Conservation (phyloP, 345 rosid species). For the Citrus inodora region DNA sequence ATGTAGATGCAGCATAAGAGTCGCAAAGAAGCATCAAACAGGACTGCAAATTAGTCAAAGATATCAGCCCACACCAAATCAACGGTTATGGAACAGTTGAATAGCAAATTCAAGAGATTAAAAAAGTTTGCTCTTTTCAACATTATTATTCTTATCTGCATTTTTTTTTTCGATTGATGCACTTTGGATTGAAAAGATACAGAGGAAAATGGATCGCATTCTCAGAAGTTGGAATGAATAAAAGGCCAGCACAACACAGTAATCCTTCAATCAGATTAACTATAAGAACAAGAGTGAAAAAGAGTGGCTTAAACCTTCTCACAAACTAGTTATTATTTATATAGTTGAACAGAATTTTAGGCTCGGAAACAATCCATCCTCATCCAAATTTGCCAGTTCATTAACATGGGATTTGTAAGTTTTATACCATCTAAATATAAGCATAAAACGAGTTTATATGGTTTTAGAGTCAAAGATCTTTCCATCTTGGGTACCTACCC, state of each 20-base stretch:
- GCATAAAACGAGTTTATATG: background rate
- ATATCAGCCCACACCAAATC: slow-evolving; percentile 3
- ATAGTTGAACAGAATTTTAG: background rate
- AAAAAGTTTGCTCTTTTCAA: background rate
- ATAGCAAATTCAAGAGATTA: background rate
- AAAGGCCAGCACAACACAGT: background rate
- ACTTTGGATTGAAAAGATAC: background rate
- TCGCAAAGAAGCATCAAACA: slow-evolving; percentile 14
- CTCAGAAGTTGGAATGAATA: background rate
- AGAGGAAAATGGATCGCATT: background rate
- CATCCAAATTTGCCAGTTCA: background rate
- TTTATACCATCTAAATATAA: background rate
- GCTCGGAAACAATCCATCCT: background rate
- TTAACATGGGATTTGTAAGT: background rate
- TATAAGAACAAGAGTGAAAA: background rate
- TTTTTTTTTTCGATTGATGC: background rate
- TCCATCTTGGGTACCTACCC: background rate
- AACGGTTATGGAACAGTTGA: background rate
- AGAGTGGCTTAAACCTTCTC: background rate
- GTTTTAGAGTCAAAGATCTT: background rate
- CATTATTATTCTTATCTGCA: background rate
- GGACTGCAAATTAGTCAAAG: slow-evolving; percentile 2
- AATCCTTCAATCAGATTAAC: background rate
- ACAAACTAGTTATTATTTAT: too few species aligned
- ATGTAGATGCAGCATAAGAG: slow-evolving; percentile 15